phyloP scores from a whole-genome alignment of 257 asterid species.

The Lantana camara region DNA sequence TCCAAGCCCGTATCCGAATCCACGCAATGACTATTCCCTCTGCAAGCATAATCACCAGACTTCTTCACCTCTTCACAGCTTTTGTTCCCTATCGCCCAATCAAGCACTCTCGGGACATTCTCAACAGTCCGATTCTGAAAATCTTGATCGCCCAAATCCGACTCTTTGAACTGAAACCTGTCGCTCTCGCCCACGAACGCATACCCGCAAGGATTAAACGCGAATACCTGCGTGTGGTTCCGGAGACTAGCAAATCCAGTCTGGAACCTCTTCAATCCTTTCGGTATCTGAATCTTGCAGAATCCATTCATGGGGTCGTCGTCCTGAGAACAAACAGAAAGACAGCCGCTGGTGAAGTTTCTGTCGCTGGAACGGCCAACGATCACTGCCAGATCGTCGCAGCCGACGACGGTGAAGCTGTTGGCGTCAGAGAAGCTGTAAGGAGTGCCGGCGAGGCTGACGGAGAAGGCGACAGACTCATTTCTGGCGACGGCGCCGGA shows the following conservation, averaged over 20 bases:
- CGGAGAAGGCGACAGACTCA: slow-evolving; percentile 3
- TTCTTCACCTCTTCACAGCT: slow-evolving; percentile 21
- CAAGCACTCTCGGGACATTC: slow-evolving; percentile 37
- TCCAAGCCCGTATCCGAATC: slow-evolving; percentile 36
- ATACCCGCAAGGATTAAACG: slow-evolving; percentile 33
- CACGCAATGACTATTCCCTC: slow-evolving; percentile 31
- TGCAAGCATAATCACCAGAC: slow-evolving; percentile 27
- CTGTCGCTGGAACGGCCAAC: background rate
- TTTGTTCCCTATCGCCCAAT: slow-evolving; percentile 39
- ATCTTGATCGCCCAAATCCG: slow-evolving; percentile 7
- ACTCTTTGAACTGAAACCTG: background rate
- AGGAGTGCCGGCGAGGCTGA: slow-evolving; percentile 22
- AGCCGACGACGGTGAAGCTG: slow-evolving; percentile 34
- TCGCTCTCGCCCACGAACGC: slow-evolving; percentile 35
- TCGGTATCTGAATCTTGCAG: slow-evolving; percentile 28
- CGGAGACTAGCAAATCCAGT: background rate
- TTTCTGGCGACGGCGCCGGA: slow-evolving; percentile 12
- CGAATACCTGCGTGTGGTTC: background rate
- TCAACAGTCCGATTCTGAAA: slow-evolving; percentile 20
- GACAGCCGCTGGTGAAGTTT: slow-evolving; percentile 18
- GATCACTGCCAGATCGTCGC: slow-evolving; percentile 30
- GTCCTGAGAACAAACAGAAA: slow-evolving; percentile 3
- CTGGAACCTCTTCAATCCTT: slow-evolving; percentile 10
- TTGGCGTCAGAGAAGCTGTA: slow-evolving; percentile 33
- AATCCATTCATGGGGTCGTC: slow-evolving; percentile 23